phyloP scores from a whole-genome alignment of 23 red algal genomes.

The Porphyridium purpureum region DNA sequence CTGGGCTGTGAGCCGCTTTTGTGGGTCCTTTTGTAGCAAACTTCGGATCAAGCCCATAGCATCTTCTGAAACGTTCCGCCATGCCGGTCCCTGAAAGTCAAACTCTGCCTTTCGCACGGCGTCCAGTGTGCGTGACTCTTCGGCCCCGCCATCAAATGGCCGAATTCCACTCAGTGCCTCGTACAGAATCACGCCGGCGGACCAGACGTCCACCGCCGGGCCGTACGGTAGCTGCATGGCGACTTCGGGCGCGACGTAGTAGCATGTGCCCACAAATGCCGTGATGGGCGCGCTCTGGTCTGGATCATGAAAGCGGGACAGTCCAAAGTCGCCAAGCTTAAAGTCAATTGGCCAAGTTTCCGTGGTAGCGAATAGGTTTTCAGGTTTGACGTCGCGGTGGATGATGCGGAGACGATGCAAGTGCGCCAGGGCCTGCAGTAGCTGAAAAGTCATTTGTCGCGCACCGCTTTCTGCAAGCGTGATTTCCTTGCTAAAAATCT shows the following conservation, averaged over 20 bases:
- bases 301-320: too few species aligned
- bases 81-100: slow-evolving; percentile 14
- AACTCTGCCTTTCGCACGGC: slow-evolving; percentile 22
- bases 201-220: slow-evolving; percentile 79
- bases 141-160: slow-evolving; percentile 45
- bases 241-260: slow-evolving; percentile 81
- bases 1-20: slow-evolving; percentile 32
- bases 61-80: slow-evolving; percentile 31
- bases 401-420: too few species aligned
- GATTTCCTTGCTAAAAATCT: too few species aligned
- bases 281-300: too few species aligned
- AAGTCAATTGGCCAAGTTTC: too few species aligned
- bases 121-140: slow-evolving; percentile 16
- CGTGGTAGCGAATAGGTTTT: too few species aligned
- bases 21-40: slow-evolving; percentile 34
- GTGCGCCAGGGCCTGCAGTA: too few species aligned
- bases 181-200: slow-evolving; percentile 68
- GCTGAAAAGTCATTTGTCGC: too few species aligned
- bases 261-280: slow-evolving; percentile 37
- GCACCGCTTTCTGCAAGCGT: too few species aligned
- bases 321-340: too few species aligned
- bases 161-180: slow-evolving; percentile 46
- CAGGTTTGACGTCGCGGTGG: too few species aligned
- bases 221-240: slow-evolving; percentile 40
- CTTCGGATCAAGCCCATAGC: slow-evolving; percentile 52